Base-by-base conservation (phyloP, 2,329 filamentous ascomycete genomes). In the Paraphoma chrysanthemicola region DNA sequence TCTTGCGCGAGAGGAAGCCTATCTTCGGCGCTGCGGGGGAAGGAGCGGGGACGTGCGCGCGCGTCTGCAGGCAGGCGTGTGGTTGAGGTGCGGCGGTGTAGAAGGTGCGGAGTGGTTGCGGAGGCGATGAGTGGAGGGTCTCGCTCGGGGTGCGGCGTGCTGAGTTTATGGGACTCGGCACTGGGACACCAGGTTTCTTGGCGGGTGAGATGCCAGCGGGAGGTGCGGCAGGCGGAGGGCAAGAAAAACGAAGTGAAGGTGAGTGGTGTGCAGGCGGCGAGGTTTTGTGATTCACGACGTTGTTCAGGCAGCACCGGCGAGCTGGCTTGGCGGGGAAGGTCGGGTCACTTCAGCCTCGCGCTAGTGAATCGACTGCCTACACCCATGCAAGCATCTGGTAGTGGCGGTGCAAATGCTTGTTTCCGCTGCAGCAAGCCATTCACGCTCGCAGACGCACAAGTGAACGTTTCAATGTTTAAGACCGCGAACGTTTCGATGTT, bases 261-360 rank as follows among this genome's bases (percentile, higher is more conserved):
- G 58, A 47, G 45, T 44, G 47, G 42, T 45, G 43, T 47, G 54
- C 60, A 51, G 57, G 65, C 65, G 63, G 64, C 60, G 64, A 63
- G 59, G 57, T 72, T 67, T 68, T 68, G 64, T 71, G 67, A 68
- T 56, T 65, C 62, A 69, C 60, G 48, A 62, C 53, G 57, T 64
- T 61, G 63, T 70, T 72, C 68, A 73, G 71, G 70, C 70, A 68
- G 56, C 67, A 71, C 57, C 67, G 18, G 29, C 31, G 63, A 64
- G 57, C 60, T 63, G 52, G 49, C 64, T 68, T 69, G 66, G 64
- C 64, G 38, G 54, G 47, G 60, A 56, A 47, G 55, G 45, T 63
- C 48, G 43, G 56, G 41, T 58, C 54, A 58, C 62, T 56, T 61
- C 62, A 63, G 52, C 56, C 56, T 56, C 56, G 51, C 49, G 44